Conservation (phyloP, 208 protist species). For the Acanthamoeba lenticulata region DNA sequence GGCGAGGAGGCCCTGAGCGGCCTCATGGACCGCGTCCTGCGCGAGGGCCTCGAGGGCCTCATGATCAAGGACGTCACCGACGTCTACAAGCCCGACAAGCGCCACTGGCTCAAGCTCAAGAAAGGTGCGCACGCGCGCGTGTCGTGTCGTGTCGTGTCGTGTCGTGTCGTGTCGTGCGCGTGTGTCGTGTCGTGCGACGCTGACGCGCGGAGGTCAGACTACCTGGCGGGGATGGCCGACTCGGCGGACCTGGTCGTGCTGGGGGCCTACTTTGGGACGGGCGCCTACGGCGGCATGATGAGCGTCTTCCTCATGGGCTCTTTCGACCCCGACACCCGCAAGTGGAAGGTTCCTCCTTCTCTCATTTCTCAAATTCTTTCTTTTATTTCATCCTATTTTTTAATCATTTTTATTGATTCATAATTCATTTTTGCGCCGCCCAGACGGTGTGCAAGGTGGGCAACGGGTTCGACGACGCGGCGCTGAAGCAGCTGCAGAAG, state of each 20-base stretch:
- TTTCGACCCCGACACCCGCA: slow-evolving; percentile 79
- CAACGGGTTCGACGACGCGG: slow-evolving; percentile 85
- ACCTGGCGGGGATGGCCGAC: slow-evolving; percentile 89
- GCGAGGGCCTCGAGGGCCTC: slow-evolving; percentile 88
- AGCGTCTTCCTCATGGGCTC: slow-evolving; percentile 89
- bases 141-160: not conserved
- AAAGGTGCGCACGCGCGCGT: slow-evolving; percentile 70
- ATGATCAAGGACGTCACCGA: slow-evolving; percentile 88
- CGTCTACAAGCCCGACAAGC: slow-evolving; percentile 87
- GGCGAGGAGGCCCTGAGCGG: slow-evolving; percentile 71
- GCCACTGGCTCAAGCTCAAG: slow-evolving; percentile 93
- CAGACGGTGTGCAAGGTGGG: slow-evolving; percentile 88
- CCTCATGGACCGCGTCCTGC: slow-evolving; percentile 86
- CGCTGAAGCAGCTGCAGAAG: slow-evolving; percentile 84
- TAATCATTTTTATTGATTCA: no score
- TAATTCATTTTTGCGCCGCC: no score
- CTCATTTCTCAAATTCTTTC: not conserved
- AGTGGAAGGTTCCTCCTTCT: slow-evolving; percentile 80
- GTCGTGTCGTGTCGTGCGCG: not conserved
- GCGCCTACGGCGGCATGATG: slow-evolving; percentile 86
- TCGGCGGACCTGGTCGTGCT: slow-evolving; percentile 89
- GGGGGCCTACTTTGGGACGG: slow-evolving; percentile 89
- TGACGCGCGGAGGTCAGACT: slow-evolving; percentile 74
- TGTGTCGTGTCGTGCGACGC: no score
- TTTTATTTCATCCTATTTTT: no score